Conservation (phyloP, 768 basidiomycete genomes). For the Amanita subjunquillea region DNA sequence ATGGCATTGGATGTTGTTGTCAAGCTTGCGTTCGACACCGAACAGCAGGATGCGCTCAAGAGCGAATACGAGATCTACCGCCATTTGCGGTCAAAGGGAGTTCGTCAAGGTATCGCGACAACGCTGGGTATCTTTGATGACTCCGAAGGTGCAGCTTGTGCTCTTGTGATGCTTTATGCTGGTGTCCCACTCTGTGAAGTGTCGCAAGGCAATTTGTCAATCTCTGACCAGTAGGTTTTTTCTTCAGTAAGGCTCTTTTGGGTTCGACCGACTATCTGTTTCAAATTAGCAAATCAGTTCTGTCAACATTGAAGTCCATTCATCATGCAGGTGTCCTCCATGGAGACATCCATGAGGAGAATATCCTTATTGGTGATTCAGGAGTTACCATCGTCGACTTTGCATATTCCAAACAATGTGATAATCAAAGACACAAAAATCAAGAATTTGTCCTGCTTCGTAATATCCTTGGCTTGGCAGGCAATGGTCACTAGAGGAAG, state of each 20-base stretch:
- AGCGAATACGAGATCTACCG: slow-evolving; percentile 11
- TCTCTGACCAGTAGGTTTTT: slow-evolving; percentile 10
- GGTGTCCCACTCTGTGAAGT: slow-evolving; percentile 2
- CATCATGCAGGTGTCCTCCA: slow-evolving; percentile 12
- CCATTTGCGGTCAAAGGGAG: slow-evolving; percentile 9
- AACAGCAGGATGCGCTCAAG: slow-evolving; percentile 11
- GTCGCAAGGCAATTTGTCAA: slow-evolving; percentile 5
- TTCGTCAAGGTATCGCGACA: slow-evolving; percentile 9
- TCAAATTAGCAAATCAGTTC: slow-evolving; percentile 8
- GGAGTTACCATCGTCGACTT: not conserved
- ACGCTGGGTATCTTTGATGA: slow-evolving; percentile 10
- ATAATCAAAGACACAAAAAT: slow-evolving; percentile 9
- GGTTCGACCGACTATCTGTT: slow-evolving; percentile 3
- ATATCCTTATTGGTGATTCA: slow-evolving; percentile 10
- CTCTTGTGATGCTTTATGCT: slow-evolving; percentile 2
- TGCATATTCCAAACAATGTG: slow-evolving; percentile 8
- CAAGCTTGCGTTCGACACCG: slow-evolving; percentile 10
- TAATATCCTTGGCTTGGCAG: slow-evolving; percentile 5
- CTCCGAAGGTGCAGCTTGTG: too few species aligned
- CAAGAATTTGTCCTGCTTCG: slow-evolving; percentile 8
- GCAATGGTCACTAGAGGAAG: not conserved
- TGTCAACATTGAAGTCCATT: slow-evolving; percentile 9
- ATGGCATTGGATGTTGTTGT: slow-evolving; percentile 10
- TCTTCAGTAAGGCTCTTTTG: slow-evolving; percentile 4
- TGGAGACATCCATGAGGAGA: slow-evolving; percentile 11